A percentile compares a stretch with the other conserved stretches of the same genome.
Evolutionary conservation across 495 filamentous ascomycete species (phyloP).

Genomic region (Penicillium subrubescens): DNA sequence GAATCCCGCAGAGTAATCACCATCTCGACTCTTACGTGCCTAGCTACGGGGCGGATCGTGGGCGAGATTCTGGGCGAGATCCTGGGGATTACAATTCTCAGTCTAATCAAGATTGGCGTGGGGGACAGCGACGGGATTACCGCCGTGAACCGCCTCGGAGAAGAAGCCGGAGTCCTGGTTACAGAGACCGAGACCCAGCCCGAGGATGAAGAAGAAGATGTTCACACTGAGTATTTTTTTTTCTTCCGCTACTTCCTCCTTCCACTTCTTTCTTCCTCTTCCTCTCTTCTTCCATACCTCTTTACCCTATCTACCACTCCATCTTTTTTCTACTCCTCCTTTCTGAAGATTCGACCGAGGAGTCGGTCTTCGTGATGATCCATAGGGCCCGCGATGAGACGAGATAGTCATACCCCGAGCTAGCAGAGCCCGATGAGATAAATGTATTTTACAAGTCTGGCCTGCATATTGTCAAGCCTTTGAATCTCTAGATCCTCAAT

Average conservation of each 20-base stretch:
- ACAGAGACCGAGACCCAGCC: slow-evolving; percentile 33
- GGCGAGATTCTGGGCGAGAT: slow-evolving; percentile 29
- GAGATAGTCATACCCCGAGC: background rate
- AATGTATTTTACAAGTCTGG: background rate
- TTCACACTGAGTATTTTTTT: background rate
- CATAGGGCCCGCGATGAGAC: background rate
- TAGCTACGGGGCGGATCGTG: slow-evolving; percentile 34
- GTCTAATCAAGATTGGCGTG: slow-evolving; percentile 28
- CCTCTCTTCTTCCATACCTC: background rate
- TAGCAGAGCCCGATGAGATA: background rate
- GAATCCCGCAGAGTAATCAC: slow-evolving; percentile 24
- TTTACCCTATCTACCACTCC: background rate
- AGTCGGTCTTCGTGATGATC: background rate
- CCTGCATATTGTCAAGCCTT: background rate
- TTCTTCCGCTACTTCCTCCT: background rate
- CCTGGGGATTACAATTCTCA: slow-evolving; percentile 19
- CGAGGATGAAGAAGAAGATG: slow-evolving; percentile 14
- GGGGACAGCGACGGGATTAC: slow-evolving; percentile 32
- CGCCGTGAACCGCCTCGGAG: slow-evolving; percentile 38
- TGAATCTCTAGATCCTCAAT: background rate
- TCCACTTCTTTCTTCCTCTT: background rate
- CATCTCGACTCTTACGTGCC: slow-evolving; percentile 47
- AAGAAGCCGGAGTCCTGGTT: slow-evolving; percentile 44
- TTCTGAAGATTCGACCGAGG: background rate
- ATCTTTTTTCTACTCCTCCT: background rate